Evolutionary conservation across 768 basidiomycete genomes (phyloP), one percentile per base, ranked within the genome.

Genomic region (Rhodotorula babjevae): DNA sequence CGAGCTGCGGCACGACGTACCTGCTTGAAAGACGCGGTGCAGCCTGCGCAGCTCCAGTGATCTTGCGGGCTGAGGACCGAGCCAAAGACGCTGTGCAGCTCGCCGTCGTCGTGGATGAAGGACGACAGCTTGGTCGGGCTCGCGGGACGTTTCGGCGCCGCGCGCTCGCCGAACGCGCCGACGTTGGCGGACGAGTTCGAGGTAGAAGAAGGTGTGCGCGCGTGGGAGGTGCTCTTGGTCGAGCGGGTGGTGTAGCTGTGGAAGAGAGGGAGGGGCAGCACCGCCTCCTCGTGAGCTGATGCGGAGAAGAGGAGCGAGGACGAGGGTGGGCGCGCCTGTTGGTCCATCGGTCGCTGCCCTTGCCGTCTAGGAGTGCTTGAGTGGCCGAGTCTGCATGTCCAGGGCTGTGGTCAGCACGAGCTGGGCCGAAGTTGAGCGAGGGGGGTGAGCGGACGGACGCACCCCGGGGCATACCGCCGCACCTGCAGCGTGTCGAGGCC

Each of bases 1-100:
- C 7, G 50, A 33, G 42, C 36, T 16, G n/a, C 27, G 10, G 16
- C 19, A 27, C 6, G 21, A 19, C 27, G 50, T 15, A 69, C 74
- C 58, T 69, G 70, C 29, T 40, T 42, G 44, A 75, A 75, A 33
- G 63, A 46, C 4, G 21, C 36, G 15, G 23, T 2, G 33, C 74
- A 75, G 2, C 52, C 65, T 4, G 55, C 68, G 21, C 74, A 75
- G 6, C 47, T 36, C 74, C 71, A 69, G 21, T 66, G 61, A 25
- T 72, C 71, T 29, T 64, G 56, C 0, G 68, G 70, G 31, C 63
- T 63, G 21, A 75, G 23, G 0, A 75, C 74, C n/a, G 44, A 44
- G 3, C 74, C 74, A 40, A 75, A 75, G 10, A 70, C 73, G 33
- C 65, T 58, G 19, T n/a, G 36, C 3, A 67, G 65, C 40, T 67